These are phyloP conservation scores for Lathyrus aphaca DNA, from an alignment of 306 rosid genomes.

Conservation along the genomic window DNA sequence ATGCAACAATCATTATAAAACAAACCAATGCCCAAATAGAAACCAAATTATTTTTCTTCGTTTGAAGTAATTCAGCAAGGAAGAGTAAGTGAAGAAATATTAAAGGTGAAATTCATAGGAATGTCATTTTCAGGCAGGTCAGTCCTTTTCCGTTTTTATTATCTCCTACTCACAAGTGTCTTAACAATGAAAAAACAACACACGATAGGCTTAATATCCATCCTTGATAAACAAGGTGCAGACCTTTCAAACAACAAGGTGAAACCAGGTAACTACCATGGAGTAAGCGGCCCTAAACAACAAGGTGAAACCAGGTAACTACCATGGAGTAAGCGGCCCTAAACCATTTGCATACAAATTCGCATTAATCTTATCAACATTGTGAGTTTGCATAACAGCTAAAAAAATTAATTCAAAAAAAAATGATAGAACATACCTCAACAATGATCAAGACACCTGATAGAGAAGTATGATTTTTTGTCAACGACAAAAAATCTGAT, in stretches of 20 bases:
- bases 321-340: conserved; percentile 14
- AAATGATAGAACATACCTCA: conserved; percentile 58
- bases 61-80: conserved; percentile 13
- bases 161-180: not conserved
- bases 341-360: conserved; percentile 28
- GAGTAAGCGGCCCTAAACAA: conserved; percentile 21
- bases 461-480: conserved; percentile 67
- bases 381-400: conserved; percentile 15
- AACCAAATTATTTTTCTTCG: not conserved
- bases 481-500: conserved; percentile 74
- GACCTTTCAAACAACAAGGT: conserved; percentile 17
- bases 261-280: conserved; percentile 27
- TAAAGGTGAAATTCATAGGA: conserved; percentile 17
- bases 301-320: conserved; percentile 30
- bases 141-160: not conserved
- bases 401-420: conserved; percentile 1
- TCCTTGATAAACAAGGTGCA: not conserved
- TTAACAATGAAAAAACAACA: not conserved
- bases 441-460: conserved; percentile 69
- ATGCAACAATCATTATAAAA: conserved; percentile 18
- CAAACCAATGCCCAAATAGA: conserved; percentile 5
- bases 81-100: not conserved
- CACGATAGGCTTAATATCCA: conserved; percentile 16
- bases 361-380: not conserved
- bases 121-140: not conserved